Percentiles rank a stretch among this genome's conserved stretches.
phyloP scores from a whole-genome alignment of 139 green algal genomes.

The Medakamo hakoo region DNA sequence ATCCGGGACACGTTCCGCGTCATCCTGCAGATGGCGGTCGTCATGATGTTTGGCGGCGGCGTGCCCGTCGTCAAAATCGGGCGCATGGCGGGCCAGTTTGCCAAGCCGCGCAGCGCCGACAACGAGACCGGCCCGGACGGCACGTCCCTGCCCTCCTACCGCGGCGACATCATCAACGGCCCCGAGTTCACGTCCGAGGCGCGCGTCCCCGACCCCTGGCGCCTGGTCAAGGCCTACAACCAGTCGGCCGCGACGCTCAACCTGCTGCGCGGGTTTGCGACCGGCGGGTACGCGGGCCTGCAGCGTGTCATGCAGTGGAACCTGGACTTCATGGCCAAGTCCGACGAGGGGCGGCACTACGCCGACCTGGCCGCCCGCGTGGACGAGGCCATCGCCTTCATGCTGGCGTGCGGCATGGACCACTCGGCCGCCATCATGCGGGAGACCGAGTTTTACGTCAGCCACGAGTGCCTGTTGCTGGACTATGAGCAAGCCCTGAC shows the following conservation, averaged over 20 bases:
- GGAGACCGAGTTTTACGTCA: slow-evolving; percentile 94
- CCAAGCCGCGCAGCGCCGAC: slow-evolving; percentile 80
- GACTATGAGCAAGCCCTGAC: slow-evolving; percentile 93
- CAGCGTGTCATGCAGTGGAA: slow-evolving; percentile 86
- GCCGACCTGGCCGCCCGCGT: slow-evolving; percentile 72
- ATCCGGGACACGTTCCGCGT: slow-evolving; percentile 85
- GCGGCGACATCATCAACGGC: slow-evolving; percentile 98
- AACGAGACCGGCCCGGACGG: slow-evolving; percentile 51
- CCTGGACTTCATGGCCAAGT: slow-evolving; percentile 94
- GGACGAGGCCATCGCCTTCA: slow-evolving; percentile 89
- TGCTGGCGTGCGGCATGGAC: slow-evolving; percentile 80
- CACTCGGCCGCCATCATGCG: slow-evolving; percentile 53
- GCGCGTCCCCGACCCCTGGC: slow-evolving; percentile 69
- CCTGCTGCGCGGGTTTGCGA: slow-evolving; percentile 88
- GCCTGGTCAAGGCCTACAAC: slow-evolving; percentile 79
- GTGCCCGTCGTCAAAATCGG: slow-evolving; percentile 96
- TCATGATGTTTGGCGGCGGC: slow-evolving; percentile 89
- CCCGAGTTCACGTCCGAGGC: slow-evolving; percentile 75
- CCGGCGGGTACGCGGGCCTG: slow-evolving; percentile 87
- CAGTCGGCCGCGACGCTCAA: slow-evolving; percentile 95
- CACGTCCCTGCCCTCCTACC: slow-evolving; percentile 65
- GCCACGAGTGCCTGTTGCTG: slow-evolving; percentile 86
- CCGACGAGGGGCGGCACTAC: slow-evolving; percentile 68
- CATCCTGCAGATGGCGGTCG: slow-evolving; percentile 86
- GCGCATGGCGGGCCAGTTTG: slow-evolving; percentile 97